Base-by-base conservation (phyloP, 148 eudicot species). In the Silene latifolia region DNA sequence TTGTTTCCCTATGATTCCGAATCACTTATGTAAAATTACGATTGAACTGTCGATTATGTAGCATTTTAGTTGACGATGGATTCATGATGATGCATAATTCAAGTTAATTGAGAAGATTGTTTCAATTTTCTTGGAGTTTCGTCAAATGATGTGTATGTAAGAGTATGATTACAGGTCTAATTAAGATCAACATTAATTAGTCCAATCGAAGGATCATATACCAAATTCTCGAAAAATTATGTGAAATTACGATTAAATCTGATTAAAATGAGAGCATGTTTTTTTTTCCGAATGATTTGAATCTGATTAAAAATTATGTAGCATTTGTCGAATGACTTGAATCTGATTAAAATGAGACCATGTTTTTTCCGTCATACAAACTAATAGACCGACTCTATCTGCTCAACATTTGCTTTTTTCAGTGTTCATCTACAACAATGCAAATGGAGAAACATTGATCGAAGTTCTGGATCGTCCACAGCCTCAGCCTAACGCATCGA, bases 371-470 rank as follows among this genome's bases (percentile, higher is more conserved):
- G n/a, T n/a, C n/a, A n/a, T n/a, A n/a, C n/a, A n/a, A n/a, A n/a
- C n/a, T n/a, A n/a, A n/a, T n/a, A 65, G 69, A 65, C 46, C 35
- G 69, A 65, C 46, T 65, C 11, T 35, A 20, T 3, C 51, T 44
- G 57, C 47, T 8, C 13, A 42, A 24, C 14, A 65, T 42, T 57
- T 73, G 63, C n/a, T 17, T 18, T 44, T 58, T 7, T 14, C 73
- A 78, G 81, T 59, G 48, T 78, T 78, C 73, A 56, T 3, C 32
- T 78, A 78, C 73, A n/a, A n/a, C n/a, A n/a, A n/a, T n/a, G n/a
- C n/a, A n/a, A n/a, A n/a, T n/a, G n/a, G n/a, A n/a, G n/a, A n/a
- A n/a, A n/a, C n/a, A n/a, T n/a, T n/a, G n/a, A n/a, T n/a, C n/a
- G n/a, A n/a, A n/a, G n/a, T n/a, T n/a, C n/a, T n/a, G n/a, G n/a